Base-by-base conservation (phyloP, 257 asterid species). In the Paraleonurus japonicus region DNA sequence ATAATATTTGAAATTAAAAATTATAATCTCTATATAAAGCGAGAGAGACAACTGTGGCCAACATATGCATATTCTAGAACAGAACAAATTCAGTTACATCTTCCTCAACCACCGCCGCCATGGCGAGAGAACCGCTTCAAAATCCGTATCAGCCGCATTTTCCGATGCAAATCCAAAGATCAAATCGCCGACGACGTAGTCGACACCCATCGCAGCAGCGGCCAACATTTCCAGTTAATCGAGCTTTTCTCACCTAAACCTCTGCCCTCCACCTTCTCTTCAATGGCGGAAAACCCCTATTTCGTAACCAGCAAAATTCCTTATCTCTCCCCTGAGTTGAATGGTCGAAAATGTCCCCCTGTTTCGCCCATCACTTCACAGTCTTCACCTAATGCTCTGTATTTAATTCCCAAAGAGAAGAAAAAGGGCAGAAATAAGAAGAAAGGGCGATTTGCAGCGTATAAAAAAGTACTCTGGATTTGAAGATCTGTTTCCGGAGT, bases 301-400 rank as follows among this genome's bases (percentile, higher is more conserved):
- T 54, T 69, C 74, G 9, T 10, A n/a, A 23, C 48, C 51, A 10
- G 4, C 50, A 41, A 41, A 41, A 27, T 26, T 61, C 28, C 51
- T 0, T 3, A 47, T 2, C 72, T 41, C 4, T 57, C 76, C 19
- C 51, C 68, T 17, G 58, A 30, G 1, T 5, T 37, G 13, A 82
- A 71, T 37, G 89, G 90, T 16, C 87, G 78, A 13, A 83, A 71
- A 35, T 85, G 88, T 71, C 90, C 90, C 27, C 93, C 87, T 10
- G 86, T 60, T 0, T 80, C 90, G 16, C 93, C 90, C 41, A 71
- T 72, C 12, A 35, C 43, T 1, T 8, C 43, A 50, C n/a, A n/a
- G n/a, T n/a, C 59, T 37, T 61, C 84, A 2, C 87, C 84, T 7
- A 75, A 47, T 58, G 23, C 70, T 5, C 57, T 54, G 66, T 54